phyloP scores from a whole-genome alignment of 768 basidiomycete genomes.

The Pulveroboletus sp. region DNA sequence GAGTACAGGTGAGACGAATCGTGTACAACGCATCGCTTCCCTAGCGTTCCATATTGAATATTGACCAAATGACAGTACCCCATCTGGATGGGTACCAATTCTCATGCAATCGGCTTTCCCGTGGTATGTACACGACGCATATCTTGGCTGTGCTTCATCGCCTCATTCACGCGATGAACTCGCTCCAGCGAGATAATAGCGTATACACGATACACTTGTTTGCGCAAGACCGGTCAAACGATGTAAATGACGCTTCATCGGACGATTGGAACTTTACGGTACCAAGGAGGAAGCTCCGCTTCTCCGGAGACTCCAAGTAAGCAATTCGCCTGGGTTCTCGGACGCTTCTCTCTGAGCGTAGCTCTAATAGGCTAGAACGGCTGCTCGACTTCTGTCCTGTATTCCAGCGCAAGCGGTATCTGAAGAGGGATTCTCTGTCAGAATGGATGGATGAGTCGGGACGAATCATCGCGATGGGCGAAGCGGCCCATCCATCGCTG shows the following conservation, averaged over 20 bases:
- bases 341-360: neutral
- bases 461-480: constrained; percentile 49
- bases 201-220: constrained; percentile 35
- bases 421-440: constrained; percentile 31
- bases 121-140: constrained; percentile 8
- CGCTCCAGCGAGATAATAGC: constrained; percentile 32
- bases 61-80: constrained; percentile 15
- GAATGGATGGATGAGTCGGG: constrained; percentile 45
- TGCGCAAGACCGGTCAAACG: constrained; percentile 33
- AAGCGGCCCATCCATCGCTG: constrained; percentile 53
- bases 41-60: no score
- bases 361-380: constrained; percentile 35
- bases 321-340: constrained; percentile 1
- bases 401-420: constrained; percentile 36
- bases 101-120: constrained; percentile 13
- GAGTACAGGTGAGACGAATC: constrained; percentile 15
- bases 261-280: constrained; percentile 32
- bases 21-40: no score
- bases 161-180: neutral
- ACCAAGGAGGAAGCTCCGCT: constrained; percentile 32
- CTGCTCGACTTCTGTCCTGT: constrained; percentile 33
- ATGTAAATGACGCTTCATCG: constrained; percentile 23
- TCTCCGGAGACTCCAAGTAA: constrained; percentile 36
- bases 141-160: neutral
- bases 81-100: constrained; percentile 21